Conservation (phyloP, 768 basidiomycete genomes). For the Exidia glandulosa region DNA sequence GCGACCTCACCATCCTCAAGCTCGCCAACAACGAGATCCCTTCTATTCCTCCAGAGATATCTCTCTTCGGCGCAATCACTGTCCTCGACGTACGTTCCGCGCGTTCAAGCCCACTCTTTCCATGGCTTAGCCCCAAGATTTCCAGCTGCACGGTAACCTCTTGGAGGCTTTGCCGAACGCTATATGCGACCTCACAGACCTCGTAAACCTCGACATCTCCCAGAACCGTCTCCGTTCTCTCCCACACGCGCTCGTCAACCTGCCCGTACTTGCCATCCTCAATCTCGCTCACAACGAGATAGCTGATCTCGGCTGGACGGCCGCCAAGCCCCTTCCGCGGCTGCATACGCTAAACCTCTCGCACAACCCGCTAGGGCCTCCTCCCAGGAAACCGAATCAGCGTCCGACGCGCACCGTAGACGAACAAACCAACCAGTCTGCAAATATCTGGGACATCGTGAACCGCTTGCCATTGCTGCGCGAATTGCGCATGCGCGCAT, state of each 20-base stretch:
- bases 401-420: constrained; percentile 59
- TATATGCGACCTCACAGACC: constrained; percentile 55
- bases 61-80: constrained; percentile 75
- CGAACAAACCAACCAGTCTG: constrained; percentile 21
- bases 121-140: constrained; percentile 1
- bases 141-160: constrained; percentile 66
- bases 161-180: constrained; percentile 48
- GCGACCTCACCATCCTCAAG: constrained; percentile 65
- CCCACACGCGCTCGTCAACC: constrained; percentile 52
- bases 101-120: background rate
- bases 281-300: constrained; percentile 70
- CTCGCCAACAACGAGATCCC: constrained; percentile 71
- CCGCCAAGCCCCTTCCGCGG: constrained; percentile 43
- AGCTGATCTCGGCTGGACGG: constrained; percentile 14
- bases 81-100: constrained; percentile 53
- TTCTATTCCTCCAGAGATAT: constrained; percentile 73
- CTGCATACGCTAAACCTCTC: constrained; percentile 56
- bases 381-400: constrained; percentile 45
- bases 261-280: constrained; percentile 53
- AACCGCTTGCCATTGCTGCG: constrained; percentile 39
- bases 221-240: constrained; percentile 55
- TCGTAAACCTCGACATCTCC: constrained; percentile 63
- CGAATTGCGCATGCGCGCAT: constrained; percentile 29
- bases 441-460: constrained; percentile 40
- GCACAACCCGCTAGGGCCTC: constrained; percentile 54